Evolutionary conservation across 495 filamentous ascomycete genomes (phyloP).

Genomic region (Daldinia grandis): DNA sequence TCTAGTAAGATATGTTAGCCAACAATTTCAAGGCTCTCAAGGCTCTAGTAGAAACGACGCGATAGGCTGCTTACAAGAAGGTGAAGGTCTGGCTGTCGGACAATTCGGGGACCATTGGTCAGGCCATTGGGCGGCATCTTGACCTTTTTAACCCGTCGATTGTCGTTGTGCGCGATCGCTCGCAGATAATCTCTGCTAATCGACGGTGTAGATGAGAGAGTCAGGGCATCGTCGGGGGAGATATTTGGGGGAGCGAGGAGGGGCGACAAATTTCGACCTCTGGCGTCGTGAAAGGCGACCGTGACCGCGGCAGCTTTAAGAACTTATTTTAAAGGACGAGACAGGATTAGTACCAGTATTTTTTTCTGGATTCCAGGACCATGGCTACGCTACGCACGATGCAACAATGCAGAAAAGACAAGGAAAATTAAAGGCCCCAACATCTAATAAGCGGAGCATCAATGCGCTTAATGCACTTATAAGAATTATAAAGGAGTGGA

Average conservation of each 20-base stretch:
- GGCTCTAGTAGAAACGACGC: background rate
- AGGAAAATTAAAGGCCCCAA: background rate
- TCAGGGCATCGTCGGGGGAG: constrained; percentile 40
- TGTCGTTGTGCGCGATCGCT: constrained; percentile 39
- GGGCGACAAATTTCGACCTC: constrained; percentile 23
- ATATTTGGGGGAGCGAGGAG: background rate
- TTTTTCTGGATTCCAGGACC: constrained; percentile 25
- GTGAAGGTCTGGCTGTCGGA: constrained; percentile 68
- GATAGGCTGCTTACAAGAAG: constrained; percentile 70
- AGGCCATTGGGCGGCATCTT: constrained; percentile 46
- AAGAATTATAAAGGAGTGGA: background rate
- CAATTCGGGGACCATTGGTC: constrained; percentile 40
- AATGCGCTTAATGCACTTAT: background rate
- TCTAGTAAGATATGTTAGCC: constrained; percentile 52
- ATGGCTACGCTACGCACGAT: constrained; percentile 4
- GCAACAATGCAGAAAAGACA: constrained; percentile 1
- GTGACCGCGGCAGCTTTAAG: constrained; percentile 28
- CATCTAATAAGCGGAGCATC: background rate
- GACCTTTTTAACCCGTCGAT: constrained; percentile 28
- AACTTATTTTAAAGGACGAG: constrained; percentile 12
- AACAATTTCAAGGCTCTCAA: background rate
- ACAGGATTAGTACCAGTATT: constrained; percentile 31
- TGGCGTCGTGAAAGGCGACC: constrained; percentile 19
- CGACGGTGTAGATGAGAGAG: constrained; percentile 32
- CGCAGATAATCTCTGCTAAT: constrained; percentile 42